Conservation (phyloP, 441 rosid species). For the Manihot esculenta region DNA sequence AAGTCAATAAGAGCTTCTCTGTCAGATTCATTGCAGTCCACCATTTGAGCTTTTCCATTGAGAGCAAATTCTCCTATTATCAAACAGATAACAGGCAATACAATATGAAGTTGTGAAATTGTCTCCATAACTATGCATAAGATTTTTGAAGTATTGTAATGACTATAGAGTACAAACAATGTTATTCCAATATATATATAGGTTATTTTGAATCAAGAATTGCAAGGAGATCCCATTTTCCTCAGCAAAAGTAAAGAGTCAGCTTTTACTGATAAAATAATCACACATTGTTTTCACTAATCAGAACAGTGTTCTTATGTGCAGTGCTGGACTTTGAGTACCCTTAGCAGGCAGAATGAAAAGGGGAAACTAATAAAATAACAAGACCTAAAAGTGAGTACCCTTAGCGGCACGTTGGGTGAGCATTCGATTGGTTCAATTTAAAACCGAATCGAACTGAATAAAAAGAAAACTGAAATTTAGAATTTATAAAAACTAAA, state of each 20-base stretch:
- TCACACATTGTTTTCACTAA: neutral
- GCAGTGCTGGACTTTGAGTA: neutral
- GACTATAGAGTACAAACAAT: neutral
- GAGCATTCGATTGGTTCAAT: no score
- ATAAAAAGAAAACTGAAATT: no score
- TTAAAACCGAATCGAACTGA: no score
- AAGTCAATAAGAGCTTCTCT: constrained; percentile 7
- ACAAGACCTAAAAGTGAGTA: neutral
- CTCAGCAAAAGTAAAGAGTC: no score
- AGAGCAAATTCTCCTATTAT: neutral
- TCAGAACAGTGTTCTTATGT: no score
- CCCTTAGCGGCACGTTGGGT: no score
- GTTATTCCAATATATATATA: neutral
- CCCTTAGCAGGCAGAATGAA: no score
- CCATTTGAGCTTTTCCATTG: neutral
- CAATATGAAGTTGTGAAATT: neutral
- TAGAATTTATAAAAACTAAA: no score
- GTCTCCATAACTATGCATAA: neutral
- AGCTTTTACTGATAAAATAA: neutral
- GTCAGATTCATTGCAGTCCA: neutral
- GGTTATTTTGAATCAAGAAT: neutral
- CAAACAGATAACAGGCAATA: neutral
- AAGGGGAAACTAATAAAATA: no score
- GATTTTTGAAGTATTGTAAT: neutral
- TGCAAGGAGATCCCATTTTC: neutral